Conservation (phyloP, 2,329 filamentous ascomycete species). For the Alternaria sp. region DNA sequence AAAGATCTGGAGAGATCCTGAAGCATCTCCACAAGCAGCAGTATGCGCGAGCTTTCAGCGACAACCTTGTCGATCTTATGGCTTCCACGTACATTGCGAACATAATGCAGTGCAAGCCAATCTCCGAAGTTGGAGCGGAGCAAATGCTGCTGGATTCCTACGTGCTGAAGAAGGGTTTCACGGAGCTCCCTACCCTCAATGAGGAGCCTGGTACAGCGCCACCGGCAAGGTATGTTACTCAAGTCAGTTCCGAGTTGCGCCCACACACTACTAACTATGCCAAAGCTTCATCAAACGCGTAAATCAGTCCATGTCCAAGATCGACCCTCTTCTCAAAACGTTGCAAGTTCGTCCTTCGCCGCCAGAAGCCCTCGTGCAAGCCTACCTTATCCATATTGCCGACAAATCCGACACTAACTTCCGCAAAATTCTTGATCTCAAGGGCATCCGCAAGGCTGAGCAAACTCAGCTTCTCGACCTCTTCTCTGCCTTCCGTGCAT, state of each 20-base stretch:
- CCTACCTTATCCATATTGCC: constrained; percentile 95
- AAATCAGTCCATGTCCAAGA: constrained; percentile 80
- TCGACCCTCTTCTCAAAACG: constrained; percentile 94
- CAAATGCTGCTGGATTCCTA: constrained; percentile 99
- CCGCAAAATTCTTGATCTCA: constrained; percentile 93
- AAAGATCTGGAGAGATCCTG: constrained; percentile 76
- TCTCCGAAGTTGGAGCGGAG: constrained; percentile 93
- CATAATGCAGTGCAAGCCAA: constrained; percentile 86
- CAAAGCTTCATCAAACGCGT: constrained; percentile 83
- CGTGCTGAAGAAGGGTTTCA: constrained; percentile 80
- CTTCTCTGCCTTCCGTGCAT: constrained; percentile 83
- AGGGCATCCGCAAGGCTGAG: constrained; percentile 84
- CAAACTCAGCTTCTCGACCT: constrained; percentile 85
- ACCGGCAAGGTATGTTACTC: constrained; percentile 55
- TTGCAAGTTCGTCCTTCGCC: constrained; percentile 92
- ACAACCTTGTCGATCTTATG: constrained; percentile 91
- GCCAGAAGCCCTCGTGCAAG: constrained; percentile 92
- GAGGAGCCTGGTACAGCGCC: constrained; percentile 66
- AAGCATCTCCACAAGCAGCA: constrained; percentile 84
- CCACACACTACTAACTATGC: constrained; percentile 32
- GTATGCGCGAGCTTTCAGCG: constrained; percentile 92
- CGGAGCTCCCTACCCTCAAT: constrained; percentile 71
- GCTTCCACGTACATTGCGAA: constrained; percentile 81
- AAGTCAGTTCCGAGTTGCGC: not conserved
- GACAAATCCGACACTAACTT: constrained; percentile 96